A percentile compares a stretch with the other conserved stretches of the same genome.
Conservation (phyloP, 306 rosid species). For the Gynostemma pentaphyllum region DNA sequence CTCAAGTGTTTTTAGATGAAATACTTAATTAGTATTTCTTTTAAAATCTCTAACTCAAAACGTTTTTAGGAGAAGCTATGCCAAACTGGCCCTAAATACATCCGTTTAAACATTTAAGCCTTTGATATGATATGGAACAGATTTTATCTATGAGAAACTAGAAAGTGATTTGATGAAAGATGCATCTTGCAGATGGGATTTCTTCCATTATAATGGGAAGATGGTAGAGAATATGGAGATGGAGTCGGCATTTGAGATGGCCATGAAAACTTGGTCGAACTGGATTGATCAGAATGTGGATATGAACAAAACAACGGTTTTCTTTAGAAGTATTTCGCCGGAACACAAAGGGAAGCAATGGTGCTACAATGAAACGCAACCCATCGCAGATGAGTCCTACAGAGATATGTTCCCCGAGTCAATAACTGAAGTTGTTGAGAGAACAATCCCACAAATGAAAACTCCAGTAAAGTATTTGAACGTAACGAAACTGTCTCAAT, state of each 20-base stretch:
- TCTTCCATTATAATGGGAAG: constrained; percentile 14
- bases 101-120: background rate
- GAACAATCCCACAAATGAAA: constrained; percentile 17
- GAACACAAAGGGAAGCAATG: constrained; percentile 32
- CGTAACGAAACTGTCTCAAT: constrained; percentile 23
- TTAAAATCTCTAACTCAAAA: too few relatives aligned
- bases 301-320: constrained; percentile 15
- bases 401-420: background rate
- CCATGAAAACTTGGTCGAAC: constrained; percentile 29
- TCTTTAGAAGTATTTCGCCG: constrained; percentile 37
- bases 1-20: too few relatives aligned
- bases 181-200: constrained; percentile 22
- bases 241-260: constrained; percentile 19
- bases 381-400: constrained; percentile 14
- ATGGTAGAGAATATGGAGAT: constrained; percentile 15
- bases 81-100: too few relatives aligned
- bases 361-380: constrained; percentile 27
- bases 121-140: background rate
- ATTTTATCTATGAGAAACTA: background rate
- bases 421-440: constrained; percentile 14
- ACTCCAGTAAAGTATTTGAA: constrained; percentile 28
- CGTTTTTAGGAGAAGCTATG: too few relatives aligned
- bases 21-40: too few relatives aligned
- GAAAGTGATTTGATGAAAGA: background rate
- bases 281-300: constrained; percentile 30